Base-by-base conservation (phyloP, 2,329 filamentous ascomycete genomes). In the Chaetomiaceae sp. region DNA sequence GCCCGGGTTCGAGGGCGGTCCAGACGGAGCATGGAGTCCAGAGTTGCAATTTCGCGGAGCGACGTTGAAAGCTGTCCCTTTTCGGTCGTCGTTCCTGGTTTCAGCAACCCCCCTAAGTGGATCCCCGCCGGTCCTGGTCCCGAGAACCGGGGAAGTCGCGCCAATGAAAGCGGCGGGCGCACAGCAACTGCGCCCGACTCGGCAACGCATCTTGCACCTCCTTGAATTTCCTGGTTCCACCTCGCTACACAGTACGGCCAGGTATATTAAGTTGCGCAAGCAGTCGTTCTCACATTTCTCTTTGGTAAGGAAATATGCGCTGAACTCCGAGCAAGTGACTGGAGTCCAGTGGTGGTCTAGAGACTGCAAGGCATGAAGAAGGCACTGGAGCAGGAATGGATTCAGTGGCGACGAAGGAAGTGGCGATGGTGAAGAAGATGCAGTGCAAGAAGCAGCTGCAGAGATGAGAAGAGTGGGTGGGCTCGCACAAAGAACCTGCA, bases 31-130 rank as follows among this genome's bases (percentile, higher is more conserved):
- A 39, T 34, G 37, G 34, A 31, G 22, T 47, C 12, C 47, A 58
- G 49, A 29, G 61, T 63, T 56, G 59, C 57, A 63, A 50, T 61
- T 33, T 56, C 19, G 45, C 61, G 61, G 61, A 63, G 48, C 52
- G 50, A 51, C 27, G 15, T 33, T 43, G 29, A 25, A 45, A 42
- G 14, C 8, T 56, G 50, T 58, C 60, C 57, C 47, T 34, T 59
- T 62, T 59, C 23, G 57, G 60, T 44, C n/a, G 29, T 51, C 45
- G 56, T 51, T 42, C 34, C 19, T 49, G 22, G 44, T 53, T 53
- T 45, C 50, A 47, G 34, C 43, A 49, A 47, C 52, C 33, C 25
- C 39, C 37, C 12, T 12, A 38, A 6, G 55, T 54, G 56, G 54
- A 50, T 44, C 20, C 34, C 14, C n/a, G 37, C 46, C 50, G 42